Base-by-base conservation (phyloP, 108 stramenopile genomes). In the Cyclotella kingstonii region DNA sequence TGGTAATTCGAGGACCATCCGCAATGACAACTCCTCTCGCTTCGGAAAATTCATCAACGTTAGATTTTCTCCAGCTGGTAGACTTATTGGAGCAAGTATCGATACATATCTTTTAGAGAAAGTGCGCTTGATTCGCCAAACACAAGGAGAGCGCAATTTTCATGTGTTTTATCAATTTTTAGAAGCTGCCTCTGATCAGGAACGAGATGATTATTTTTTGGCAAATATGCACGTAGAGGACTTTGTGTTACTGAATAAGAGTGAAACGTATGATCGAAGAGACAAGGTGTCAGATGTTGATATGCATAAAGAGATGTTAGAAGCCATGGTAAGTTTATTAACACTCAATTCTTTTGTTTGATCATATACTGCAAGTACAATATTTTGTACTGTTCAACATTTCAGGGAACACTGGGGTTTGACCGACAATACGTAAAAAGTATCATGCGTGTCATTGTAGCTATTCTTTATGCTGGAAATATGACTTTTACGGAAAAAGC, bases 41-140 rank as follows among this genome's bases (percentile, higher is more conserved):
- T 94, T 94, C 49, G 93, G 93, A 26, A 95, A 93, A 63, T 95
- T 81, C 68, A 88, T 90, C 11, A 85, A 91, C 44, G 73, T 95
- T 45, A 84, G 84, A 31, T 93, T 95, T 75, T 54, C 69, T 0
- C 45, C 51, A 8, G 53, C 56, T 29, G 89, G 91, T 5, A 59
- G 73, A 18, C 56, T 93, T 17, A 56, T 58, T 1, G 89, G 86
- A 5, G 91, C 91, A 10, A 71, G 75, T 9, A 85, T 93, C 38
- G 80, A 88, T 61, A 89, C 88, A 0, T 93, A 93, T 54, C 73
- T 93, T 3, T 62, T 93, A 52, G 91, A 93, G 66, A 93, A 93
- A 58, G 84, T 84, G 1, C 62, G 91, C 5, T 56, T 93, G 19
- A 81, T 90, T 18, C 57, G 72, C 2, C 91, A 85, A 29, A 62